Evolutionary conservation across 495 filamentous ascomycete species (phyloP).

Genomic region (Umbilicaria muhlenbergii): DNA sequence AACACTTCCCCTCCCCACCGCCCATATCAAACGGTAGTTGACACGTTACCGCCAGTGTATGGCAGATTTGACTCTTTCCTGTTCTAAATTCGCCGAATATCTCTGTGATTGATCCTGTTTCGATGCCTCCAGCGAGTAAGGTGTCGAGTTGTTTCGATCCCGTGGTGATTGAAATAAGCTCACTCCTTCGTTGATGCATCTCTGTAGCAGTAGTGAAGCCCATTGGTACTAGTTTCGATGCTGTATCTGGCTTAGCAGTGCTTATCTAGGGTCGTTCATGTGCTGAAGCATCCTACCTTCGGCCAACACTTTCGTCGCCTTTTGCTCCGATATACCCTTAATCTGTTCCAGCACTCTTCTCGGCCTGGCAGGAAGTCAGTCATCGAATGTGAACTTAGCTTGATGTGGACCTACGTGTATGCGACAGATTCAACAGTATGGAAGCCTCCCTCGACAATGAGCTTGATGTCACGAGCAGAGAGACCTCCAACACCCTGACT

Average conservation of each 20-base stretch:
- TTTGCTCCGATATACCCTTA: slow-evolving; percentile 94
- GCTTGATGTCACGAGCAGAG: slow-evolving; percentile 85
- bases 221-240: slow-evolving; percentile 92
- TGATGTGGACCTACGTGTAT: slow-evolving; percentile 49
- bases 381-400: neutral
- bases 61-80: slow-evolving; percentile 95
- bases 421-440: slow-evolving; percentile 91
- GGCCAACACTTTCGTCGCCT: slow-evolving; percentile 81
- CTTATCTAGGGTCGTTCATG: slow-evolving; percentile 3
- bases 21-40: slow-evolving; percentile 98
- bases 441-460: slow-evolving; percentile 80
- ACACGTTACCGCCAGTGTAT: slow-evolving; percentile 95
- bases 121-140: slow-evolving; percentile 81
- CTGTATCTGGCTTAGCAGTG: slow-evolving; percentile 24
- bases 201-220: slow-evolving; percentile 99
- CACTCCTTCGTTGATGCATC: slow-evolving; percentile 92
- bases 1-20: slow-evolving; percentile 91
- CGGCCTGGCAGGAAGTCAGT: slow-evolving; percentile 34
- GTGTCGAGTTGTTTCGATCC: slow-evolving; percentile 96
- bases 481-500: slow-evolving; percentile 64
- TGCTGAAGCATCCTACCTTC: slow-evolving; percentile 44
- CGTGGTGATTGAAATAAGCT: slow-evolving; percentile 94
- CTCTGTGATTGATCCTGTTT: slow-evolving; percentile 97
- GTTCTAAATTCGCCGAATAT: slow-evolving; percentile 97
- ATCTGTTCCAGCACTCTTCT: slow-evolving; percentile 76